Evolutionary conservation across 371 early-diverging fungal species (phyloP), one percentile per base, ranked within the genome.

Genomic region (Mortierella sp.): DNA sequence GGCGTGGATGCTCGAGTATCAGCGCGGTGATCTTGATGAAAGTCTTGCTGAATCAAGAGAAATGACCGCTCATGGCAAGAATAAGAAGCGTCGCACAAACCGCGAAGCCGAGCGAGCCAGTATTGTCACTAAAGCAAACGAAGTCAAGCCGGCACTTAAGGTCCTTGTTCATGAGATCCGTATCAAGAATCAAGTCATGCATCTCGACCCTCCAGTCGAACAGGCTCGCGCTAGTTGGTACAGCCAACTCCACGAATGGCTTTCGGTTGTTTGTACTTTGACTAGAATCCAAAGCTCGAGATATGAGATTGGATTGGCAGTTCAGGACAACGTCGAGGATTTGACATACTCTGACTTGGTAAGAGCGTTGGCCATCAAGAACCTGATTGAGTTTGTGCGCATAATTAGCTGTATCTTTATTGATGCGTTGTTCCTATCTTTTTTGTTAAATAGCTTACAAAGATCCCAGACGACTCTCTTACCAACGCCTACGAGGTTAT

Each of bases 181-280:
- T 54, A 92, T 99, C 78, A 90, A 91, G 70, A 96, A 98, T 86
- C 99, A 98, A 85, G 90, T 95, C 75, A 96, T 99, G 96, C 96
- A 93, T 74, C 87, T 99, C 35, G 95, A 97, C 59, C 99, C 99
- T 49, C 98, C 99, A 28, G 88, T 99, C 28, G 98, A 98, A 84
- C 91, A 94, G 65, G 98, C 98, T 1, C 93, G 98, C 45, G 91
- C 90, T 20, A 89, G 91, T 62, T 97, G 96, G 97, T 94, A 94
- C 85, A 84, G 85, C 60, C 95, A 97, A 85, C 89, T 99, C 40
- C 99, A 98, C 66, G 90, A 92, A 8, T 99, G 98, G 96, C 88
- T 99, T 47, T 92, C 94, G 0, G 88, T 91, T 10, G 88, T 96
- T 30, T 94, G 96, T 66, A 89, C 91, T 66, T 84, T 94, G 70